These are phyloP conservation scores for Apiotrichum akiyoshidainum DNA, from an alignment of 1,284 basidiomycete genomes.

Conservation along the genomic window DNA sequence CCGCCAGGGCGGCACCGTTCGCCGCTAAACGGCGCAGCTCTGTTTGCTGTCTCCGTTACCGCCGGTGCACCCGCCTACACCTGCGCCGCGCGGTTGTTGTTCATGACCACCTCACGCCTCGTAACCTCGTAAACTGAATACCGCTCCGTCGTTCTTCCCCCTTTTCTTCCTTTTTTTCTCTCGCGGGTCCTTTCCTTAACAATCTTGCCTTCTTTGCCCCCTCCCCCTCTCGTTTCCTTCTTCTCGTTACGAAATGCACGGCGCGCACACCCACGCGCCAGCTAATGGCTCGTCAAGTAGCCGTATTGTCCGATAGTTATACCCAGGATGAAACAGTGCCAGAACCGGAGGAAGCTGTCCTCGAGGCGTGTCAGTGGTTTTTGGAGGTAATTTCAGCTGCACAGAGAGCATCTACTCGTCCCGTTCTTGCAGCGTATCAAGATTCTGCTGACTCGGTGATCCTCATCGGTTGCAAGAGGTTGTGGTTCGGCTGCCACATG, in stretches of 20 bases:
- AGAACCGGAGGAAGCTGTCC: not conserved
- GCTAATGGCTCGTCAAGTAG: constrained; percentile 1
- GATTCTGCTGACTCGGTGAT: too few species aligned
- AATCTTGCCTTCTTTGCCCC: too few species aligned
- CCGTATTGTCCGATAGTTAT: constrained; percentile 6
- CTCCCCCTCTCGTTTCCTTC: not conserved
- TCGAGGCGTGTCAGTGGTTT: not conserved
- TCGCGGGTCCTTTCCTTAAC: too few species aligned
- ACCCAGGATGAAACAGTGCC: constrained; percentile 6
- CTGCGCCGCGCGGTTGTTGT: not conserved
- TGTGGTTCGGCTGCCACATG: too few species aligned
- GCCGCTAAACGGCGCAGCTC: constrained; percentile 30
- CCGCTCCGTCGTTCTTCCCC: not conserved
- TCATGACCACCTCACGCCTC: constrained; percentile 6
- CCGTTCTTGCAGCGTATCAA: too few species aligned
- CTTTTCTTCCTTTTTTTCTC: too few species aligned
- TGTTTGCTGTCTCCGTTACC: not conserved
- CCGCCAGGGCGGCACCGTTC: constrained; percentile 47
- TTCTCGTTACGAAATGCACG: constrained; percentile 7
- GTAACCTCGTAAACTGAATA: not conserved
- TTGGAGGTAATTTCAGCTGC: too few species aligned
- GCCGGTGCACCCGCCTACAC: not conserved
- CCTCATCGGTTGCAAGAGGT: too few species aligned
- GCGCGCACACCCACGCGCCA: not conserved
- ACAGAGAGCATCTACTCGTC: too few species aligned